Conservation (phyloP, 805 yeast genomes). For the Suhomyces emberorum region DNA sequence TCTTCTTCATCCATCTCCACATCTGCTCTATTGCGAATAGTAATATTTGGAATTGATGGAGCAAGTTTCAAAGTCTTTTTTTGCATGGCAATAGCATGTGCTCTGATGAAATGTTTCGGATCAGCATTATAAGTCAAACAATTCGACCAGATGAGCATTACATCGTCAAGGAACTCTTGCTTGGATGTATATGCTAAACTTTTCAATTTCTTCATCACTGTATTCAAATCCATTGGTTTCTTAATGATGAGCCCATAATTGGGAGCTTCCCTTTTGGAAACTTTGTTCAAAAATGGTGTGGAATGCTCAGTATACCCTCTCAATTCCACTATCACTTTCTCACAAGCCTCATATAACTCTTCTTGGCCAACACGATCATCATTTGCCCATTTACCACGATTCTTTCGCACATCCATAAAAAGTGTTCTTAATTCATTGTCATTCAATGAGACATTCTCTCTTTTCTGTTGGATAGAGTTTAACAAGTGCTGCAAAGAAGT, state of each 20-base stretch:
- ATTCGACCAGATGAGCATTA: slow-evolving; percentile 93
- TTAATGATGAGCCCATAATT: slow-evolving; percentile 88
- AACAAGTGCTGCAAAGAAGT: slow-evolving; percentile 69
- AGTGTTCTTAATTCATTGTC: slow-evolving; percentile 82
- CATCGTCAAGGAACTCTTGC: slow-evolving; percentile 88
- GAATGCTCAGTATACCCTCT: slow-evolving; percentile 95
- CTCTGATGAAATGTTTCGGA: slow-evolving; percentile 86
- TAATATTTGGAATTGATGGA: slow-evolving; percentile 88
- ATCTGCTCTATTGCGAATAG: slow-evolving; percentile 67
- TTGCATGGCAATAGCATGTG: slow-evolving; percentile 95
- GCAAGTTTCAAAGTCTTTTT: slow-evolving; percentile 72
- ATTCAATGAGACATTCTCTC: slow-evolving; percentile 70
- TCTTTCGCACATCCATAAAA: slow-evolving; percentile 89
- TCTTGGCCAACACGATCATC: slow-evolving; percentile 96
- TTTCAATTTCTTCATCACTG: slow-evolving; percentile 87
- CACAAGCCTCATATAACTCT: slow-evolving; percentile 96
- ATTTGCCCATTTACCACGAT: slow-evolving; percentile 96
- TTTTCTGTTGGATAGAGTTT: slow-evolving; percentile 69
- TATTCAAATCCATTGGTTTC: slow-evolving; percentile 93
- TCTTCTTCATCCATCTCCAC: slow-evolving; percentile 62
- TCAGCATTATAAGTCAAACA: slow-evolving; percentile 92
- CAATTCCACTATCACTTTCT: slow-evolving; percentile 85
- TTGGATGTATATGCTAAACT: slow-evolving; percentile 78
- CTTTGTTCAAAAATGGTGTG: slow-evolving; percentile 91
- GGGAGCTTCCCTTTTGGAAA: slow-evolving; percentile 97